Evolutionary conservation across 352 stramenopile species (phyloP).

Genomic region (Thraustotheca clavata): DNA sequence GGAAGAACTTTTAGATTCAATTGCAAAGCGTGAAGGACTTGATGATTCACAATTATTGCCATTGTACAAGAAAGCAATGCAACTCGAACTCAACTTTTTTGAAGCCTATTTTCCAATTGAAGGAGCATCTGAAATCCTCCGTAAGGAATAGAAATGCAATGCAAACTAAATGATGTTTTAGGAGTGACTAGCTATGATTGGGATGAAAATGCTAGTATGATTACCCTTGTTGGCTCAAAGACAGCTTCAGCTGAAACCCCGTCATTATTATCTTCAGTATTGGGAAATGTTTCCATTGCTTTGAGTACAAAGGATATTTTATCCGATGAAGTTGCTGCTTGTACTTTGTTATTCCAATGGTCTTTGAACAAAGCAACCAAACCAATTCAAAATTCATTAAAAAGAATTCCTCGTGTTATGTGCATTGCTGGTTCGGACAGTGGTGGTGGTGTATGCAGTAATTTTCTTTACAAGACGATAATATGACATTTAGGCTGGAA

Average conservation of each 20-base stretch:
- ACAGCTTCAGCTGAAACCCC: too few relatives aligned
- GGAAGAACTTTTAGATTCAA: conserved; percentile 33
- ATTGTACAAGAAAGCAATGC: conserved; percentile 43
- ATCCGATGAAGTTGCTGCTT: neutral
- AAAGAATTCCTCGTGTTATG: conserved; percentile 43
- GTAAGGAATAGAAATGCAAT: too few relatives aligned
- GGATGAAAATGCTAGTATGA: too few relatives aligned
- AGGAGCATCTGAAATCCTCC: conserved; percentile 13
- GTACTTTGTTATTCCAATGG: neutral
- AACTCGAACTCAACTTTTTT: conserved; percentile 49
- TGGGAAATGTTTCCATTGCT: neutral
- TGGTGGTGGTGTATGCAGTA: conserved; percentile 52
- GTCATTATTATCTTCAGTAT: too few relatives aligned
- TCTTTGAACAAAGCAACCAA: neutral
- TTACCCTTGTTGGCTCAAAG: too few relatives aligned
- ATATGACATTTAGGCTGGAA: conserved; percentile 42
- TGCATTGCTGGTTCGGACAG: conserved; percentile 92
- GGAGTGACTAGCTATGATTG: too few relatives aligned
- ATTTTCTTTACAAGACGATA: neutral
- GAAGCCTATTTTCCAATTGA: conserved; percentile 35
- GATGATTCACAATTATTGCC: conserved; percentile 25
- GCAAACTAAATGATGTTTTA: too few relatives aligned
- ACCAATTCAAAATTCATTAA: neutral
- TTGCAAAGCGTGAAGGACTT: conserved; percentile 24
- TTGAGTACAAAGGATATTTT: neutral